Evolutionary conservation across 2,329 filamentous ascomycete species (phyloP), one percentile per base, ranked within the genome.

Genomic region (Epichloe aotearoae): DNA sequence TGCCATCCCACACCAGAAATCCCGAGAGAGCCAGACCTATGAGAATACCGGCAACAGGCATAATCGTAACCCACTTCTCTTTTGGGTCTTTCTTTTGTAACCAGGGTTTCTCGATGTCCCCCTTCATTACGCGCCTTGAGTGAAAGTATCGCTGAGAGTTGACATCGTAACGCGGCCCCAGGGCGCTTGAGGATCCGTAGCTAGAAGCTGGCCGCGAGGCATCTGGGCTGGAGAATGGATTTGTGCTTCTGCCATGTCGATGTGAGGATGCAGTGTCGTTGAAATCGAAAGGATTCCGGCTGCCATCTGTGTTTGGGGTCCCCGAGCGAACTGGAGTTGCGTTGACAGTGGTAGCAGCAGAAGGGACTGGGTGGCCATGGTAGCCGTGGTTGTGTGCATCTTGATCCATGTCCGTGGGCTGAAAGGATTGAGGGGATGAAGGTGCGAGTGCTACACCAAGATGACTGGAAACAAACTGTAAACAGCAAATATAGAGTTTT

Each of bases 11-110:
- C 46, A 93, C 72, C 43, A 93, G 68, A 59, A 90, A 79, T 1
- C 75, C 86, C 1, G 83, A 79, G 40, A 90, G 69, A 3, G 65
- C 77, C 37, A 91, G 63, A 14, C 88, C 88, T 14, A 89, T 54
- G 3, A 82, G 46, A 47, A 93, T 78, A 45, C 86, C 87, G 23
- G 88, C 63, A 41, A 89, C 62, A 2, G 87, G 87, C 52, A 94
- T 76, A 55, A 91, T 88, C 2, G 83, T 89, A 8, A 88, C 82
- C 87, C 87, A 93, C 70, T 88, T 93, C 73, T 91, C 85, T 64
- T 82, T 84, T 12, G 84, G 82, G 57, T 90, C 83, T 52, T 73
- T 80, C 62, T 82, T 83, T n/a, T 77, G 67, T 39, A 84, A 67
- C 88, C 88, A 93, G 12, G 87, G 84, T 68, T 86, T 84, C 63